Evolutionary conservation across 768 basidiomycete genomes (phyloP).

Genomic region (Coprinopsis sp.): DNA sequence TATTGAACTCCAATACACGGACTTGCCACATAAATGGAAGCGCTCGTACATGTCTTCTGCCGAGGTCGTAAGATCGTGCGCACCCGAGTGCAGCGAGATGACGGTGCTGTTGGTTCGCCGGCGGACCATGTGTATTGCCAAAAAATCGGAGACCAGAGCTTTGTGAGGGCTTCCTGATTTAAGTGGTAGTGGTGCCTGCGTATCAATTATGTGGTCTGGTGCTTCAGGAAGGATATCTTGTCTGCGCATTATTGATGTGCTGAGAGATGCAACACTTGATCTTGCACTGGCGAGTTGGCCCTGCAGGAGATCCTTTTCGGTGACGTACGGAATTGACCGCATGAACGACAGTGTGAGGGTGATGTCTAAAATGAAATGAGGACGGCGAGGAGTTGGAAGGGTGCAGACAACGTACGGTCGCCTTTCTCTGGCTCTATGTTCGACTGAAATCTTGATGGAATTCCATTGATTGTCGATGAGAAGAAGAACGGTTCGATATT

Average conservation of each 20-base stretch:
- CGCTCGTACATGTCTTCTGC: slow-evolving; percentile 32
- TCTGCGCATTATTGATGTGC: slow-evolving; percentile 8
- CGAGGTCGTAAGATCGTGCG: slow-evolving; percentile 29
- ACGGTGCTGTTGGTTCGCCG: slow-evolving; percentile 32
- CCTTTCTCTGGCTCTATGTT: slow-evolving; percentile 21
- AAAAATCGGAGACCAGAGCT: slow-evolving; percentile 40
- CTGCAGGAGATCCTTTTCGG: too few relatives aligned
- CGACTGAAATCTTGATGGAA: slow-evolving; percentile 55
- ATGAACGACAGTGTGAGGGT: neutral
- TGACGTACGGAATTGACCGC: slow-evolving; percentile 12
- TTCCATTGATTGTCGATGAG: slow-evolving; percentile 57
- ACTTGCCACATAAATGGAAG: slow-evolving; percentile 33
- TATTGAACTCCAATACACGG: slow-evolving; percentile 44
- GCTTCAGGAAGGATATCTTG: slow-evolving; percentile 8
- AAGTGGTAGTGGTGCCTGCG: slow-evolving; percentile 44
- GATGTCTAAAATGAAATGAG: neutral
- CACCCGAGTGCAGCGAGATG: slow-evolving; percentile 38
- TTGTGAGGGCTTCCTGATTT: neutral
- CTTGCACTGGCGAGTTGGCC: slow-evolving; percentile 19
- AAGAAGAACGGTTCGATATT: slow-evolving; percentile 61
- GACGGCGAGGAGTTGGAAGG: neutral
- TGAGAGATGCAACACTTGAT: slow-evolving; percentile 13
- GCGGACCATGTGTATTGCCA: slow-evolving; percentile 54
- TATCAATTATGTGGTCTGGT: slow-evolving; percentile 40
- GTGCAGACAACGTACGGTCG: neutral